Evolutionary conservation across 2,329 filamentous ascomycete species (phyloP).

Genomic region (Ceratocystis colombiana): DNA sequence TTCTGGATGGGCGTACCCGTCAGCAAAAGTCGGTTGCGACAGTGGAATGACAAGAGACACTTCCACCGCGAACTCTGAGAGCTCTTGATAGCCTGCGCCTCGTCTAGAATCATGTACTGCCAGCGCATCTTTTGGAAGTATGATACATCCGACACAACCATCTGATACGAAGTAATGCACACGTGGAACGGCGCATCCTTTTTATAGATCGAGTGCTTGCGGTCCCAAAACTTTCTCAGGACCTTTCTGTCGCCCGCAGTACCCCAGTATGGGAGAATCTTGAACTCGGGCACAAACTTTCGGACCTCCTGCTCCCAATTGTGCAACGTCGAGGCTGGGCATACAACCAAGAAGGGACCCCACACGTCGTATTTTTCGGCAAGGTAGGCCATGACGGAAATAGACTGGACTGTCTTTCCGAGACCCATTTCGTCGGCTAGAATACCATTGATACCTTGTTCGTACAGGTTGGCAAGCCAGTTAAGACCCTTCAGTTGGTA

Average conservation of each 20-base stretch:
- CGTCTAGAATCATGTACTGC: slow-evolving; percentile 99
- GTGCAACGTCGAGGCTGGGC: slow-evolving; percentile 89
- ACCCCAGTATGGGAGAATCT: slow-evolving; percentile 96
- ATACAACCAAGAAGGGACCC: slow-evolving; percentile 95
- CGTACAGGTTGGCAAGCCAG: slow-evolving; percentile 97
- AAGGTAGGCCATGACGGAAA: slow-evolving; percentile 97
- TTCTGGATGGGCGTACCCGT: slow-evolving; percentile 98
- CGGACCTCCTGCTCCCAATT: slow-evolving; percentile 99
- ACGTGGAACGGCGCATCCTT: slow-evolving; percentile 93
- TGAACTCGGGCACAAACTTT: slow-evolving; percentile 87
- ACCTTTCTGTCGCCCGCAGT: slow-evolving; percentile 90
- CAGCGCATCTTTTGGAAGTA: slow-evolving; percentile 99
- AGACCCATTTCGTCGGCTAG: slow-evolving; percentile 99
- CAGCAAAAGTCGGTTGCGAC: slow-evolving; percentile 82
- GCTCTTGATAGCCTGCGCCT: slow-evolving; percentile 98
- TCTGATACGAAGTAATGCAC: slow-evolving; percentile 89
- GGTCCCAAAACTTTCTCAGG: slow-evolving; percentile 96
- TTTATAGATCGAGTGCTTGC: slow-evolving; percentile 91
- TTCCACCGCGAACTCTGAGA: slow-evolving; percentile 96
- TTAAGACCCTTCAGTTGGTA: slow-evolving; percentile 99
- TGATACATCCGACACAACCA: slow-evolving; percentile 88
- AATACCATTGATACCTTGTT: slow-evolving; percentile 99
- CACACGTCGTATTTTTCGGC: slow-evolving; percentile 96
- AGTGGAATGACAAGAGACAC: slow-evolving; percentile 84
- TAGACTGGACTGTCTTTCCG: slow-evolving; percentile 96